phyloP scores from a whole-genome alignment of 1,284 basidiomycete genomes.

The Porodaedalea pini region DNA sequence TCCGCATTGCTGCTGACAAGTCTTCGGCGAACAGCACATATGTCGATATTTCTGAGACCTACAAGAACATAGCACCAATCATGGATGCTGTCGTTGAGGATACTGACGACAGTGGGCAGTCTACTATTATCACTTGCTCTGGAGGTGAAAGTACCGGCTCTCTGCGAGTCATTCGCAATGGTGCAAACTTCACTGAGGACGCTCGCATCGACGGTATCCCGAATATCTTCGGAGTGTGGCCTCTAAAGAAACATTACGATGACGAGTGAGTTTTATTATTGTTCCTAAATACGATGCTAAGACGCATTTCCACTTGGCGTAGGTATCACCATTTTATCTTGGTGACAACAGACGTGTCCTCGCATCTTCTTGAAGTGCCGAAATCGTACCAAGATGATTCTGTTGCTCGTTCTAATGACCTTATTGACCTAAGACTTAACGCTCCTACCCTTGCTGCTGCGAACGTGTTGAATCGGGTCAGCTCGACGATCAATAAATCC shows the following conservation, averaged over 20 bases:
- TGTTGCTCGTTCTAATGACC: slow-evolving; percentile 35
- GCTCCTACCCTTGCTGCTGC: slow-evolving; percentile 64
- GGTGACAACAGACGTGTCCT: slow-evolving; percentile 51
- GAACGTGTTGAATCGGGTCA: slow-evolving; percentile 45
- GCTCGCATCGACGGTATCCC: slow-evolving; percentile 59
- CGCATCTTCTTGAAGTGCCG: slow-evolving; percentile 48
- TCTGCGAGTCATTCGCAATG: slow-evolving; percentile 79
- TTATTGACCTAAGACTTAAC: slow-evolving; percentile 43
- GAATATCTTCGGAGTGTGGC: slow-evolving; percentile 62
- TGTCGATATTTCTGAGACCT: slow-evolving; percentile 59
- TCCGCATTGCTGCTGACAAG: slow-evolving; percentile 54
- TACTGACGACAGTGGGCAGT: slow-evolving; percentile 69
- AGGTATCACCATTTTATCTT: slow-evolving; percentile 56
- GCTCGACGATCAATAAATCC: slow-evolving; percentile 28
- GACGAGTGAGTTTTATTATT: slow-evolving; percentile 43
- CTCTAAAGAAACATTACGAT: slow-evolving; percentile 49
- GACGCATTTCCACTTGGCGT: slow-evolving; percentile 19
- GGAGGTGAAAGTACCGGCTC: slow-evolving; percentile 82
- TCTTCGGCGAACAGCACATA: slow-evolving; percentile 50
- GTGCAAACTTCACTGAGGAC: slow-evolving; percentile 76
- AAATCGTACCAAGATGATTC: slow-evolving; percentile 38
- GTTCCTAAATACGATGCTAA: slow-evolving; percentile 14
- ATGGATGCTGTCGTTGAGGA: slow-evolving; percentile 80
- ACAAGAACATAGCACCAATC: slow-evolving; percentile 85
- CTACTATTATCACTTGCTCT: slow-evolving; percentile 85